A percentile compares a stretch with the other conserved stretches of the same genome.
Conservation (phyloP, 805 yeast genomes). For the Candida golubevii region DNA sequence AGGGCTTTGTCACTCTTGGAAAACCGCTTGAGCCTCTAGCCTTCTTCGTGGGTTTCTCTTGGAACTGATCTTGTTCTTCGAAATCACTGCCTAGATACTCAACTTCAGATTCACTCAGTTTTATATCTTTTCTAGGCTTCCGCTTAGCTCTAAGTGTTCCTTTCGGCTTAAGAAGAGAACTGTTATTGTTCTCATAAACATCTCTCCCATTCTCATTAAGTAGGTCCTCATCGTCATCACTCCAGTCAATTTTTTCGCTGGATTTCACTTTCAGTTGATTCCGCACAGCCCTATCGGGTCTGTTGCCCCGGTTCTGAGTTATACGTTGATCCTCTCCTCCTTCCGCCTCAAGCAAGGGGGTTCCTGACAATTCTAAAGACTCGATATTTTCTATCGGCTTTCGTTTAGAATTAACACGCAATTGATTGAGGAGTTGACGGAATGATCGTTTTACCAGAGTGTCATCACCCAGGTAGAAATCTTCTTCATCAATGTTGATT, state of each 20-base stretch:
- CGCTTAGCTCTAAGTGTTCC: too few relatives aligned
- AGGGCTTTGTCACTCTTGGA: neutral
- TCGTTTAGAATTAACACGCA: conserved; percentile 12
- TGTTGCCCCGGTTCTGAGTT: neutral
- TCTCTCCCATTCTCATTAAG: too few relatives aligned
- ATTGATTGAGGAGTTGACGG: conserved; percentile 15
- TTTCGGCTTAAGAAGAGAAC: too few relatives aligned
- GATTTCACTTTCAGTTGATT: neutral
- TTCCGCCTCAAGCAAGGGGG: neutral
- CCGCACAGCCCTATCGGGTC: too few relatives aligned
- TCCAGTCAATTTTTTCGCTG: too few relatives aligned
- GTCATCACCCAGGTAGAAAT: conserved; percentile 27
- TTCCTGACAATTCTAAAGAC: neutral
- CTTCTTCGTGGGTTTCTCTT: neutral
- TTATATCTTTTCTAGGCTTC: too few relatives aligned
- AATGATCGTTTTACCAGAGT: conserved; percentile 12
- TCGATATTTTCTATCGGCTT: conserved; percentile 5
- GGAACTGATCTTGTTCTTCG: neutral
- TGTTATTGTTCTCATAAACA: too few relatives aligned
- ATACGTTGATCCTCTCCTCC: neutral
- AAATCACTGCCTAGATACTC: conserved; percentile 4
- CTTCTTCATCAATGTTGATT: conserved; percentile 40
- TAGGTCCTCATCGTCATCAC: too few relatives aligned
- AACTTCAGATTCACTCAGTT: conserved; percentile 5
- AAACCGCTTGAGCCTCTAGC: neutral